Conservation (phyloP, 345 rosid species). For the Sonneratia alba region DNA sequence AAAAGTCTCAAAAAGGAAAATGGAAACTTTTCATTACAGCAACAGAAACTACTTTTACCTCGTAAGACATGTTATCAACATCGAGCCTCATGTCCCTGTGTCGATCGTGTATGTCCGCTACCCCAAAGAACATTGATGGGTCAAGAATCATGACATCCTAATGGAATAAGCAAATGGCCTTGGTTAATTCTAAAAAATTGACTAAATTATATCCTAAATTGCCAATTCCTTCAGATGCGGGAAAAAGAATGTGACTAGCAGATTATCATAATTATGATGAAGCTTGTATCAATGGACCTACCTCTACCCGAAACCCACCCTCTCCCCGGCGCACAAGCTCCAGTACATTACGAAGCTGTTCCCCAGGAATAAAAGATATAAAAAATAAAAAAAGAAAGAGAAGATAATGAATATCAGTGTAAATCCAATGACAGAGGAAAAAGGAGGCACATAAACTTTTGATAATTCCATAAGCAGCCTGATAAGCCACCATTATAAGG, state of each 20-base stretch:
- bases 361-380: conserved; percentile 13
- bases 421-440: background rate
- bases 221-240: background rate
- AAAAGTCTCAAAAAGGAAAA: background rate
- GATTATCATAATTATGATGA: background rate
- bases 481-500: background rate
- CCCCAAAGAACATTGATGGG: conserved; percentile 52
- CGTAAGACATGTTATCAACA: conserved; percentile 95
- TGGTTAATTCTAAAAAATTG: conserved; percentile 2
- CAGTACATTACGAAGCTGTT: conserved; percentile 65
- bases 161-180: conserved; percentile 7
- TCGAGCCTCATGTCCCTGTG: conserved; percentile 94
- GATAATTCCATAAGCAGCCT: background rate
- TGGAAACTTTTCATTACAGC: background rate
- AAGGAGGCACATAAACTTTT: background rate
- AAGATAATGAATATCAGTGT: background rate
- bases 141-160: conserved; percentile 84
- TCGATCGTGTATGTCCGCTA: conserved; percentile 61
- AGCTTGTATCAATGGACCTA: conserved; percentile 15
- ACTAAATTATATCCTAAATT: background rate
- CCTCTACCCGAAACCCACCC: conserved; percentile 67
- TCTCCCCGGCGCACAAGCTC: conserved; percentile 80
- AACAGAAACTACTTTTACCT: conserved; percentile 33
- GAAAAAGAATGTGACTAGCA: background rate
- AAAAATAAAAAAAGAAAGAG: background rate